Evolutionary conservation across 2,329 filamentous ascomycete species (phyloP), one percentile per base, ranked within the genome.

Genomic region (Fusarium nygamai): DNA sequence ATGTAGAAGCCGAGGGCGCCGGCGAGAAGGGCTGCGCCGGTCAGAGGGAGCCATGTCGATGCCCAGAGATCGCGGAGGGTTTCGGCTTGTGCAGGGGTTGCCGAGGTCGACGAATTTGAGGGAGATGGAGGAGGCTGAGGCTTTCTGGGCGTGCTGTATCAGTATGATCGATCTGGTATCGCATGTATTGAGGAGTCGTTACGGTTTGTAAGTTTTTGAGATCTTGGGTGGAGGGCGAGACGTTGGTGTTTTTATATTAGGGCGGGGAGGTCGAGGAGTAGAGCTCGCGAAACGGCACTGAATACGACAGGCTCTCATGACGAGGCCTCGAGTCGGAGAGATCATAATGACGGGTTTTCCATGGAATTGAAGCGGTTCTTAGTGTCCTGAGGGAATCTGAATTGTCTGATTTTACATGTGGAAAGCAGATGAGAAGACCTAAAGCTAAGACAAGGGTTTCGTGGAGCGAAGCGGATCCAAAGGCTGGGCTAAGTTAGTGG

Each of bases 1-100:
- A 86, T 80, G 81, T 88, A 88, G 78, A 84, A 83, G 69, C 86
- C 85, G n/a, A 88, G 78, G 50, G 83, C 82, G 22, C 84, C 81
- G 17, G 86, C 84, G n/a, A 83, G 78, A 71, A 86, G 78, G 64
- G 86, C 85, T 65, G 84, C 83, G 56, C 86, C 86, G 65, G 86
- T 83, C 34, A 89, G 83, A 16, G 84, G 84, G 27, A 84, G 76
- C 82, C 80, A 86, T 72, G 82, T 83, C 79, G 73, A 81, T 80
- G 75, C 82, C 81, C 74, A 83, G 65, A 84, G 77, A 61, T 77
- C 74, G 61, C 81, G 80, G 71, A 84, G 78, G 53, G 82, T 83
- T 64, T 83, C 79, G 61, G 73, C 70, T 61, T 78, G 65, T 19
- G 72, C 72, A 34, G 77, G 78, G 17, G 76, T 56, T 48, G 64